Base-by-base conservation (phyloP, 1,284 basidiomycete species). In the Cutaneotrichosporon mucoides region DNA sequence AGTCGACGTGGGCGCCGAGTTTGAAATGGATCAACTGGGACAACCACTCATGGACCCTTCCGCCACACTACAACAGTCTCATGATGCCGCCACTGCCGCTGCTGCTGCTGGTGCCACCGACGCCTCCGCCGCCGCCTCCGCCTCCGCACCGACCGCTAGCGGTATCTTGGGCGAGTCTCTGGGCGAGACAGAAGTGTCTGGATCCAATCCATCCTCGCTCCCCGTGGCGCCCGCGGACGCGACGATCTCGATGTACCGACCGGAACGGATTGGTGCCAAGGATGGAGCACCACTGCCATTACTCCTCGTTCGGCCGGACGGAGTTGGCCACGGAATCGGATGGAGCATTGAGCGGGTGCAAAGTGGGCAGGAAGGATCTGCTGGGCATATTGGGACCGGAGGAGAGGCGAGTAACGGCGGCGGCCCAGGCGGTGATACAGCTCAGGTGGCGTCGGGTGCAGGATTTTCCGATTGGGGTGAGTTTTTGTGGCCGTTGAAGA, bases 271-370 rank as follows among this genome's bases (percentile, higher is more conserved):
- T 4, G 42, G 36, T 10, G 54, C 36, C 33, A 52, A 56, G 3
- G 41, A 34, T 2, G 13, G 57, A 4, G 45, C 60, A 5, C 48
- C 63, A 1, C 59, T 69, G 10, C 70, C 70, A 0, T 10, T 72
- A 35, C 37, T 72, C 7, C 55, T 72, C 3, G 58, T 72, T 12
- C 64, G 56, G 49, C 65, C 56, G 4, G 67, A 67, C 38, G 70
- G 66, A 1, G 62, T 69, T 33, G 65, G 66, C 5, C 63, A 67
- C 36, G 63, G 67, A 5, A 57, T 66, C 8, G 64, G 66, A 5
- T 66, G 63, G 58, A 67, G 64, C 15, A 50, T 70, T 6, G 68
- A 64, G 48, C 37, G 36, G 36, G 34, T 35, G 34, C 42, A 12
- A n/a, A 43, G 33, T 15, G 34, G 47, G 47, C 34, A 44, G 37